Conservation (phyloP, 176 grass and related monocot species). For the Musa schizocarpa region DNA sequence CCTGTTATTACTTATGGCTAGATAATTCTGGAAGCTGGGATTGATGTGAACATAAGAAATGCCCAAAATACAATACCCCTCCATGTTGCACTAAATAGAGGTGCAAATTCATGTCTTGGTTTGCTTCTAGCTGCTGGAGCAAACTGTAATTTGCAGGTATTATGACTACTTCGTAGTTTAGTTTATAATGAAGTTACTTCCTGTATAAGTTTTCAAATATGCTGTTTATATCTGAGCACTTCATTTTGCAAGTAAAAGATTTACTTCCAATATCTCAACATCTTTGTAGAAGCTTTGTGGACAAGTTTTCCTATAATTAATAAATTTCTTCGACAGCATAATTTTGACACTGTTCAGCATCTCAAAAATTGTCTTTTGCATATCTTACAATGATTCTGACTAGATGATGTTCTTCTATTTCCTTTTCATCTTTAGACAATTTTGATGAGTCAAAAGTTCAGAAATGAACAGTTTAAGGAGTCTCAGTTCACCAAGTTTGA, state of each 20-base stretch:
- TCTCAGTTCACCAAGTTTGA: too few relatives aligned
- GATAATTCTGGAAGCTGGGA: constrained; percentile 94
- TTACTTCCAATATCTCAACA: not conserved
- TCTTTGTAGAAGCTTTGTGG: not conserved
- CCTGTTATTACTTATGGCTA: constrained; percentile 17
- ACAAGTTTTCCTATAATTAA: too few relatives aligned
- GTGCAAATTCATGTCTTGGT: constrained; percentile 85
- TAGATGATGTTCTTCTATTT: too few relatives aligned
- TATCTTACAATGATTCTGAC: too few relatives aligned
- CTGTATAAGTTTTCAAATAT: not conserved
- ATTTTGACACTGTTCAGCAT: too few relatives aligned
- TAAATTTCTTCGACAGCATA: too few relatives aligned
- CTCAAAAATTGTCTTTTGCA: too few relatives aligned
- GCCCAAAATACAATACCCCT: constrained; percentile 92
- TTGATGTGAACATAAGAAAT: constrained; percentile 97
- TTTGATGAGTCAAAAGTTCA: too few relatives aligned
- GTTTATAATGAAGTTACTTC: not conserved
- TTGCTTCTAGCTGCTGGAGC: constrained; percentile 96
- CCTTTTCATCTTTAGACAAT: too few relatives aligned
- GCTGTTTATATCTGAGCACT: too few relatives aligned
- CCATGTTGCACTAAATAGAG: constrained; percentile 94
- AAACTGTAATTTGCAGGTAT: constrained; percentile 89
- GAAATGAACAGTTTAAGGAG: too few relatives aligned
- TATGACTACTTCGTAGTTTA: not conserved
- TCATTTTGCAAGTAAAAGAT: not conserved